phyloP scores from a whole-genome alignment of 2,329 filamentous ascomycete species.

The Verticillium klebahnii region DNA sequence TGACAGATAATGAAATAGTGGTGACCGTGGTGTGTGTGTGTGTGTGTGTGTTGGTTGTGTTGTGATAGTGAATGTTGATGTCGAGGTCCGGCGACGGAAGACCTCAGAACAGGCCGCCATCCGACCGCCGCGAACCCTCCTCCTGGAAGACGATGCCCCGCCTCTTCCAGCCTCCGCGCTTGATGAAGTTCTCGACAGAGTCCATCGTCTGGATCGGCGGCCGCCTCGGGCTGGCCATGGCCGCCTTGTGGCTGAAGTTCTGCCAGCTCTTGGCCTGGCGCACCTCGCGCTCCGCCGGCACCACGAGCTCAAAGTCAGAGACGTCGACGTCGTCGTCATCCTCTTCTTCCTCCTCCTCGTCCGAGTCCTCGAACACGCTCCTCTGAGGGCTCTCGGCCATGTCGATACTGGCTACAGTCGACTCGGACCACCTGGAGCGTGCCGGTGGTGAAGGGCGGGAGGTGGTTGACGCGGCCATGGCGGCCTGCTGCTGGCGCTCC shows the following conservation, averaged over 20 bases:
- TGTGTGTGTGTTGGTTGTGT: neutral
- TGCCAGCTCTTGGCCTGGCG: slow-evolving; percentile 9
- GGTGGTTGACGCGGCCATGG: slow-evolving; percentile 3
- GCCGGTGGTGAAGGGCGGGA: slow-evolving; percentile 15
- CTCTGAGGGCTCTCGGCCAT: slow-evolving; percentile 1
- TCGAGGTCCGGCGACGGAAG: neutral
- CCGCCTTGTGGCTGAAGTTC: slow-evolving; percentile 30
- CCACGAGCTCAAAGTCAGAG: slow-evolving; percentile 7
- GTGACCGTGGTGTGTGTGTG: neutral
- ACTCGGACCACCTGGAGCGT: slow-evolving; percentile 37
- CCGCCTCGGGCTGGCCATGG: slow-evolving; percentile 18
- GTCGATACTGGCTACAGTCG: slow-evolving; percentile 24
- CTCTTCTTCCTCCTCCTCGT: slow-evolving; percentile 14
- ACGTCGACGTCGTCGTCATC: slow-evolving; percentile 8
- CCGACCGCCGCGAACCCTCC: slow-evolving; percentile 19
- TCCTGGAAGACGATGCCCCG: slow-evolving; percentile 34
- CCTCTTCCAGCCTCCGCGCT: slow-evolving; percentile 39
- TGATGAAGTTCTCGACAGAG: slow-evolving; percentile 34
- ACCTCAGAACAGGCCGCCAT: slow-evolving; percentile 12
- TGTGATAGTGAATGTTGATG: neutral
- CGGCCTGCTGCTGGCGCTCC: slow-evolving; percentile 8
- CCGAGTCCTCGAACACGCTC: slow-evolving; percentile 16
- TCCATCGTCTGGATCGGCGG: slow-evolving; percentile 31
- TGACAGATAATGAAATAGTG: neutral
- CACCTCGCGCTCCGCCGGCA: slow-evolving; percentile 6